Percentiles rank a stretch among this genome's conserved stretches.
Conservation (phyloP, 352 stramenopile species). For the Phytophthora constricta region DNA sequence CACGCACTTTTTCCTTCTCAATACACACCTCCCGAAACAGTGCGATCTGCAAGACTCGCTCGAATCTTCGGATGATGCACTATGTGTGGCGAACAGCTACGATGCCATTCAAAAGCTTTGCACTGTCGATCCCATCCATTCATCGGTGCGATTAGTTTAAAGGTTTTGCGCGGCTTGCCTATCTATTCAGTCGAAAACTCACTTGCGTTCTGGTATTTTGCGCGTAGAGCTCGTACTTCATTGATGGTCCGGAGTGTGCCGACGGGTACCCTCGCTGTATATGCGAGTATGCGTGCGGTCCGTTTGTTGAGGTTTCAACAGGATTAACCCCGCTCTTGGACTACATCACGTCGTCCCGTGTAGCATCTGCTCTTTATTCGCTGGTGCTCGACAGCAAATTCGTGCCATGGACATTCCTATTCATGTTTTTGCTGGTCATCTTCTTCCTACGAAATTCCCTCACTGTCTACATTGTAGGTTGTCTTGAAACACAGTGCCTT, state of each 20-base stretch:
- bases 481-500: neutral
- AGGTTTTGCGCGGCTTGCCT: neutral
- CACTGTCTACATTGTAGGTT: slow-evolving; percentile 50
- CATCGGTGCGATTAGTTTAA: slow-evolving; percentile 44
- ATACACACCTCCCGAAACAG: slow-evolving; percentile 54
- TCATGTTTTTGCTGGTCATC: slow-evolving; percentile 37
- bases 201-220: slow-evolving; percentile 3
- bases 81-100: slow-evolving; percentile 31
- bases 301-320: slow-evolving; percentile 49
- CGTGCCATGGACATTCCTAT: slow-evolving; percentile 48
- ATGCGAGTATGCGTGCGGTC: slow-evolving; percentile 65
- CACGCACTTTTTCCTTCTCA: slow-evolving; percentile 68
- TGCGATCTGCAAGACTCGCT: slow-evolving; percentile 62
- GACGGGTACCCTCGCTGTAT: slow-evolving; percentile 67
- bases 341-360: slow-evolving; percentile 33
- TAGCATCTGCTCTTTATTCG: slow-evolving; percentile 43
- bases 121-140: slow-evolving; percentile 31
- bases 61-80: slow-evolving; percentile 21
- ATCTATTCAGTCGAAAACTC: slow-evolving; percentile 1
- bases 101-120: slow-evolving; percentile 40
- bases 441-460: slow-evolving; percentile 70
- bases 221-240: slow-evolving; percentile 59
- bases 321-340: slow-evolving; percentile 54
- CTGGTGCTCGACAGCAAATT: slow-evolving; percentile 46
- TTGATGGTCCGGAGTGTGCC: slow-evolving; percentile 38